These are phyloP conservation scores for Ophiostoma fasciatum DNA, from an alignment of 2,329 filamentous ascomycete genomes.

Conservation along the genomic window DNA sequence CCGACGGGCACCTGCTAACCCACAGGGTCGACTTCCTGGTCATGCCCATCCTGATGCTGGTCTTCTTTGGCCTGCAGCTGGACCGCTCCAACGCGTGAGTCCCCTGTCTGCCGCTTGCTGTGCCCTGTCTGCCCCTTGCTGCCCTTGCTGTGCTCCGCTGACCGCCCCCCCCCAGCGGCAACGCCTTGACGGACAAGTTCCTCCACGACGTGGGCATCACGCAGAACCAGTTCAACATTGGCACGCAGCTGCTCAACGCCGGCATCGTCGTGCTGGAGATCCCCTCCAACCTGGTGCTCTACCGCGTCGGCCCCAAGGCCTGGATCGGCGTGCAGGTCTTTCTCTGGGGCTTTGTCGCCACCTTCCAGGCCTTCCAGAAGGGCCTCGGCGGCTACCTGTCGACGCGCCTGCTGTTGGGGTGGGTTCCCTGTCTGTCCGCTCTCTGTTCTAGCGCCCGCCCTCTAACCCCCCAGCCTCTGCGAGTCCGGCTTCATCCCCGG, in stretches of 20 bases:
- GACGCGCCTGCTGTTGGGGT: conserved; percentile 33
- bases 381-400: conserved; percentile 31
- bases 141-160: background rate
- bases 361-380: conserved; percentile 37
- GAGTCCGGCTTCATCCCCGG: conserved; percentile 43
- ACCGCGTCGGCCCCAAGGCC: conserved; percentile 31
- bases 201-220: conserved; percentile 19
- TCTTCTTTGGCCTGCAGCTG: conserved; percentile 28
- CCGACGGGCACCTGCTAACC: background rate
- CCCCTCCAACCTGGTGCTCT: conserved; percentile 31
- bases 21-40: conserved; percentile 22
- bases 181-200: conserved; percentile 15
- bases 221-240: conserved; percentile 30
- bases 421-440: background rate
- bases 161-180: conserved; percentile 11
- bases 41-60: conserved; percentile 26
- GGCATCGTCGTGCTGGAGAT: conserved; percentile 17
- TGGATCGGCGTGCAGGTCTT: conserved; percentile 40
- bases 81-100: conserved; percentile 22
- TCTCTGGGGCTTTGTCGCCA: conserved; percentile 36
- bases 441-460: background rate
- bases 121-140: background rate
- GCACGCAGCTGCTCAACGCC: conserved; percentile 24
- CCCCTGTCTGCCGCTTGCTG: background rate
- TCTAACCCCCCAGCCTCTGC: conserved; percentile 21